Base-by-base conservation (phyloP, 208 protist species). In the Acanthamoeba healyi region DNA sequence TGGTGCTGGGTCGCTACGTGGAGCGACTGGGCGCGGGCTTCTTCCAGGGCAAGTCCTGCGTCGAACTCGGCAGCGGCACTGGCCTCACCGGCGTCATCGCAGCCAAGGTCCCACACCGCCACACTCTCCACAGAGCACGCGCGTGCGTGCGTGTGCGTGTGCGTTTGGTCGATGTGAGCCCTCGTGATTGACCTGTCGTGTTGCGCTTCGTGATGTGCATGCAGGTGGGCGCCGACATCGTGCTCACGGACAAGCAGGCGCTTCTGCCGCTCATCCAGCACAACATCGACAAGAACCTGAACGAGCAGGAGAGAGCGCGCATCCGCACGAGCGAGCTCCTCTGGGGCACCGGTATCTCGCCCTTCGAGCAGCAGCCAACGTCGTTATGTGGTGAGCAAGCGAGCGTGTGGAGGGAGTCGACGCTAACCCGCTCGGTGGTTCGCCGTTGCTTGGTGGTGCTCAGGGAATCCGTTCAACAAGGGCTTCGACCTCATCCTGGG, bases 211-310 rank as follows among this genome's bases (percentile, higher is more conserved):
- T 61, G 54, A 17, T 65, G 58, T 5, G 1, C 15, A 14, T 65
- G 58, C 42, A 92, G 86, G 40, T 63, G 29, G 86, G 86, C 42
- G 86, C 86, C 46, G 38, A 92, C n/a, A 92, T 92, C 42, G 22
- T 74, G 34, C 36, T 92, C 17, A 92, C 86, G 38, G 86, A 92
- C 86, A 92, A 92, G 36, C 22, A 29, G n/a, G 86, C 86, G 49
- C 32, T 92, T 51, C 86, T 92, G 86, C 86, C 86, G 44, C 86
- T 92, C 86, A 92, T 92, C 58, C 12, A 92, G 12, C 56, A 92
- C 56, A 92, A 92, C 86, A 92, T 92, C 36, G 24, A 34, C 6
- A 65, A 92, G 58, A 92, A 92, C 46, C 86, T 92, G 24, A 72
- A 70, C 58, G 38, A 92, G 40, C 29, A 92, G 26, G 58, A 92